These are phyloP conservation scores for Hymenoscyphus albidus DNA, from an alignment of 2,329 filamentous ascomycete genomes.

Conservation along the genomic window DNA sequence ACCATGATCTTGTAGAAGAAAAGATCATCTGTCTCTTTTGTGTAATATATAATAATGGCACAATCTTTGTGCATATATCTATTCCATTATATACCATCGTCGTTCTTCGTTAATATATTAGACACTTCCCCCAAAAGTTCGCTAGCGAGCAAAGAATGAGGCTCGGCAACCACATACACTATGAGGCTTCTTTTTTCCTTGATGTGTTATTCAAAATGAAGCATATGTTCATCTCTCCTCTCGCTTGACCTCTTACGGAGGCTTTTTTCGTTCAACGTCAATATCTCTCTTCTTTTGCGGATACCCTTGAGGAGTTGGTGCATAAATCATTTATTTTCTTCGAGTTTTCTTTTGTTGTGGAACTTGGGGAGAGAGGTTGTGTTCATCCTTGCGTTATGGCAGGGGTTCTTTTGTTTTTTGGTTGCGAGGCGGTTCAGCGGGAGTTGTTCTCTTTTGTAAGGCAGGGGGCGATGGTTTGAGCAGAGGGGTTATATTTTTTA, in stretches of 20 bases:
- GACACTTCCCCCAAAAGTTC: neutral
- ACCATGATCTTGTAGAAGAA: neutral
- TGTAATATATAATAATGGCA: slow-evolving; percentile 20
- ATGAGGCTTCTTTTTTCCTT: too few species aligned
- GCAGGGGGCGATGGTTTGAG: neutral
- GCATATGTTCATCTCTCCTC: neutral
- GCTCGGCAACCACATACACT: too few species aligned
- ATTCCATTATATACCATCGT: neutral
- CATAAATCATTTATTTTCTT: slow-evolving; percentile 11
- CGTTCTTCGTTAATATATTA: neutral
- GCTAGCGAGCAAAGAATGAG: neutral
- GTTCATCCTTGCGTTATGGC: too few species aligned
- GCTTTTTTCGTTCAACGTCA: too few species aligned
- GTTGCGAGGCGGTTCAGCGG: slow-evolving; percentile 11
- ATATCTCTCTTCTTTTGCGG: slow-evolving; percentile 7
- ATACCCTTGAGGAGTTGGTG: slow-evolving; percentile 15
- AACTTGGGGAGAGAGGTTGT: too few species aligned
- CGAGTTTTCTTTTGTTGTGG: neutral
- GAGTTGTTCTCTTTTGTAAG: slow-evolving; percentile 8
- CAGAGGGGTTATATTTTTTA: neutral
- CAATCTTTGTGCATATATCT: neutral
- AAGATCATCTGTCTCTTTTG: slow-evolving; percentile 16
- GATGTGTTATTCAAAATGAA: neutral
- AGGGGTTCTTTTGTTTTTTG: neutral
- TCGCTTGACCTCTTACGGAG: too few species aligned